Conservation (phyloP, 352 stramenopile species). For the Phytophthora ramorum region DNA sequence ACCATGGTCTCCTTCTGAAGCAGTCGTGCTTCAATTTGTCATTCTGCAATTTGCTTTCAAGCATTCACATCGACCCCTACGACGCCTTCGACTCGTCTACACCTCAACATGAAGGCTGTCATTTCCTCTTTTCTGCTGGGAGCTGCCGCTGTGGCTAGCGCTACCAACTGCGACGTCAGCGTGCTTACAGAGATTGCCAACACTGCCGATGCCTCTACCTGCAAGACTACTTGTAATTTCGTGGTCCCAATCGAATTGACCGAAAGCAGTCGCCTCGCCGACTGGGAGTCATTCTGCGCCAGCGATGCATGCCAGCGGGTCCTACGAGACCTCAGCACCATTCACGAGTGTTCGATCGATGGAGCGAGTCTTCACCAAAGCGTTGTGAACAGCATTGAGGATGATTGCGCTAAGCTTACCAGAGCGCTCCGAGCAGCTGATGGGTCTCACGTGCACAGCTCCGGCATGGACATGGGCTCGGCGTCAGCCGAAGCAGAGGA, state of each 20-base stretch:
- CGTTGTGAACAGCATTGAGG: constrained; percentile 22
- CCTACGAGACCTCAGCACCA: not conserved
- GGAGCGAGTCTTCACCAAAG: constrained; percentile 12
- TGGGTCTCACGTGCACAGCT: constrained; percentile 17
- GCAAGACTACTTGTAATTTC: constrained; percentile 11
- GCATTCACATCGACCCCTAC: not conserved
- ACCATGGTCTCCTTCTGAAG: too few species aligned
- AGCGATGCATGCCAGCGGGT: constrained; percentile 16
- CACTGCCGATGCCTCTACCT: constrained; percentile 2
- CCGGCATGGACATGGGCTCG: constrained; percentile 17
- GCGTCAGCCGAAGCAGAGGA: constrained; percentile 9
- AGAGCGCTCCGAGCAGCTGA: constrained; percentile 12
- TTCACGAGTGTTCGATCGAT: constrained; percentile 25
- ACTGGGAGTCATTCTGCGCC: constrained; percentile 19
- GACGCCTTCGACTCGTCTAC: not conserved
- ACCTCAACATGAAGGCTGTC: constrained; percentile 25
- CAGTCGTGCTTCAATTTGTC: not conserved
- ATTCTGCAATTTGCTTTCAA: constrained; percentile 22
- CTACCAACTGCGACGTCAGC: constrained; percentile 15
- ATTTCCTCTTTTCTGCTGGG: constrained; percentile 11
- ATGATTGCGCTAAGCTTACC: constrained; percentile 13
- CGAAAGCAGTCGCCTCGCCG: not conserved
- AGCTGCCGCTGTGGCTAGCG: constrained; percentile 7
- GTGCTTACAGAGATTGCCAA: constrained; percentile 2
- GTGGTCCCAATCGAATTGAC: constrained; percentile 17